Conservation (phyloP, 352 stramenopile species). For the Peronospora farinosa region DNA sequence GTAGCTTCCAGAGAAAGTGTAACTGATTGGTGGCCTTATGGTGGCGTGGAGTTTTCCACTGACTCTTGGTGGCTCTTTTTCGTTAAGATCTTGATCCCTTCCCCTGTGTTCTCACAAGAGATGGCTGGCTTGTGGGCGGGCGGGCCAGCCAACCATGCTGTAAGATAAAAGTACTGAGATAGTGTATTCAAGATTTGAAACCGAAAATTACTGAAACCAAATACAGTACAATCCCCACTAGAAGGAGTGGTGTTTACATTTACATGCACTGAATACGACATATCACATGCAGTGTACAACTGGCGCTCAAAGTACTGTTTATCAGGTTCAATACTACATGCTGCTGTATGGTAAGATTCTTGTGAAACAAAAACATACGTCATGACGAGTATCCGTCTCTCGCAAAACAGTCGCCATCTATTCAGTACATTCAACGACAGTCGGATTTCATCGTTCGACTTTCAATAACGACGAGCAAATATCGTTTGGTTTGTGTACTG, state of each 20-base stretch:
- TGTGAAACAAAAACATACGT: background rate
- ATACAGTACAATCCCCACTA: background rate
- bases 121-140: constrained; percentile 16
- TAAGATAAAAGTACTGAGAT: background rate
- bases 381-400: too few species aligned
- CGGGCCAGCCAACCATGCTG: constrained; percentile 4
- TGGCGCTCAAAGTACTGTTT: too few species aligned
- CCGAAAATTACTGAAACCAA: background rate
- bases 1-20: constrained; percentile 10
- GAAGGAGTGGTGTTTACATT: background rate
- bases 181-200: background rate
- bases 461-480: too few species aligned
- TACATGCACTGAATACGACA: background rate
- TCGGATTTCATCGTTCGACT: background rate
- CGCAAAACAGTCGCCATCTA: background rate
- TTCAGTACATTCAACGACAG: background rate
- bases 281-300: background rate
- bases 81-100: constrained; percentile 31
- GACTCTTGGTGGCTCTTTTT: constrained; percentile 31
- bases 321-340: background rate
- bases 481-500: too few species aligned
- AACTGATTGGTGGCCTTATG: constrained; percentile 11
- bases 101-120: constrained; percentile 29
- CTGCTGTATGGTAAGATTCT: background rate
- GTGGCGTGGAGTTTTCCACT: constrained; percentile 19